A percentile compares a stretch with the other conserved stretches of the same genome.
phyloP scores from a whole-genome alignment of 208 protist genomes.

The Acanthamoeba divionensis region DNA sequence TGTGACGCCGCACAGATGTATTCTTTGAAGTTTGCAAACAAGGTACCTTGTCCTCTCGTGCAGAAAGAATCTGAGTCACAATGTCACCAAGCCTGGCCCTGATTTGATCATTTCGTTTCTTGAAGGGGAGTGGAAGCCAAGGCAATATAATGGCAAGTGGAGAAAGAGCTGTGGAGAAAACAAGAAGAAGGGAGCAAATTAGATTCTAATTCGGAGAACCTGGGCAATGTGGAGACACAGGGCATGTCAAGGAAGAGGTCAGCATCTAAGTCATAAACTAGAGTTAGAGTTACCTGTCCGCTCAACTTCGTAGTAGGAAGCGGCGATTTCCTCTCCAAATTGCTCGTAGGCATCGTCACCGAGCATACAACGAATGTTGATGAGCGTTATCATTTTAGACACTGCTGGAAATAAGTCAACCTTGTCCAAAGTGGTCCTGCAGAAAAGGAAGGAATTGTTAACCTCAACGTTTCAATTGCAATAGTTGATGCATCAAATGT shows the following conservation, averaged over 20 bases:
- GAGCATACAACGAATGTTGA: slow-evolving; percentile 36
- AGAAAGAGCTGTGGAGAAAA: neutral
- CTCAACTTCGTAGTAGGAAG: slow-evolving; percentile 35
- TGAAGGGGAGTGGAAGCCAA: neutral
- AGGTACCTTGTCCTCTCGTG: too few species aligned
- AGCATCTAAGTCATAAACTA: too few species aligned
- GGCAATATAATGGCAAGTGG: neutral
- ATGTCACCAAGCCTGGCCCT: neutral
- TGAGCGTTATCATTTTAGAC: neutral
- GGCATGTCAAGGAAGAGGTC: too few species aligned
- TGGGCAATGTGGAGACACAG: too few species aligned
- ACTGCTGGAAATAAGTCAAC: neutral
- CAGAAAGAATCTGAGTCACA: too few species aligned
- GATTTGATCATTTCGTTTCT: neutral
- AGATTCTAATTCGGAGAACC: too few species aligned
- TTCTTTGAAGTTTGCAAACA: too few species aligned
- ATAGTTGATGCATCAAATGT: neutral
- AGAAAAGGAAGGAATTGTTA: too few species aligned
- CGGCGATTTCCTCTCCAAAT: neutral
- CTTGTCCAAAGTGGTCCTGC: neutral
- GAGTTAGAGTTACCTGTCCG: neutral
- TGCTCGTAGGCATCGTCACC: neutral
- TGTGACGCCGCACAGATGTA: neutral
- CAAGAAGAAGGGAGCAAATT: too few species aligned
- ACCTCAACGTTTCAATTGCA: too few species aligned